These are phyloP conservation scores for Theileria orientalis DNA, from an alignment of 169 alveolate species.

Conservation along the genomic window DNA sequence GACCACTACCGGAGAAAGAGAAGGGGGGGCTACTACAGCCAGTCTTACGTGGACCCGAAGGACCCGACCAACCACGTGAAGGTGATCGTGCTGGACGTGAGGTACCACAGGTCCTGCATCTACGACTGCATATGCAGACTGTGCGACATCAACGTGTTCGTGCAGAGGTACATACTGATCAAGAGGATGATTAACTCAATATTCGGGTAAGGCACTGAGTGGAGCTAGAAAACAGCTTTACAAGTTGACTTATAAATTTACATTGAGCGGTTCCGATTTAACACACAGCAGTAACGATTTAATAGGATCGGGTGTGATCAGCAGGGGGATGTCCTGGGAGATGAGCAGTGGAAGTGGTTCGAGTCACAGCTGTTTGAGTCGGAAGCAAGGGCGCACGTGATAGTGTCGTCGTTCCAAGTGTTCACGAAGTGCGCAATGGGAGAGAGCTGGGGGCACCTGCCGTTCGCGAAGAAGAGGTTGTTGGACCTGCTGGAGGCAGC, in stretches of 20 bases:
- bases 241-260: background rate
- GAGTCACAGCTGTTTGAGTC: slow-evolving; percentile 83
- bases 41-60: slow-evolving; percentile 71
- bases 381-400: slow-evolving; percentile 79
- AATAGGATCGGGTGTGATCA: slow-evolving; percentile 66
- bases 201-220: slow-evolving; percentile 54
- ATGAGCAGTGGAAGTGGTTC: slow-evolving; percentile 88
- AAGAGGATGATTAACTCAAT: slow-evolving; percentile 47
- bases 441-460: slow-evolving; percentile 83
- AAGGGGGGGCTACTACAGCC: slow-evolving; percentile 78
- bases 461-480: slow-evolving; percentile 73
- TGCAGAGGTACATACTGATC: slow-evolving; percentile 16
- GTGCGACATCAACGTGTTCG: slow-evolving; percentile 28
- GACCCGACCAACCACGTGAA: slow-evolving; percentile 75
- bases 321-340: slow-evolving; percentile 84
- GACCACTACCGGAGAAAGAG: slow-evolving; percentile 79
- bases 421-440: slow-evolving; percentile 54
- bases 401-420: slow-evolving; percentile 86
- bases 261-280: too few relatives aligned
- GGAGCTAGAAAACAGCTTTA: background rate
- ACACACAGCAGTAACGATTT: too few relatives aligned
- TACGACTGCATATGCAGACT: slow-evolving; percentile 65
- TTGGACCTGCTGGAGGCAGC: slow-evolving; percentile 65
- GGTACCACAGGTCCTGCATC: slow-evolving; percentile 77
- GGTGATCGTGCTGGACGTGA: slow-evolving; percentile 74